A percentile compares a stretch with the other conserved stretches of the same genome.
phyloP scores from a whole-genome alignment of 495 filamentous ascomycete species.

The Glonium stellatum region DNA sequence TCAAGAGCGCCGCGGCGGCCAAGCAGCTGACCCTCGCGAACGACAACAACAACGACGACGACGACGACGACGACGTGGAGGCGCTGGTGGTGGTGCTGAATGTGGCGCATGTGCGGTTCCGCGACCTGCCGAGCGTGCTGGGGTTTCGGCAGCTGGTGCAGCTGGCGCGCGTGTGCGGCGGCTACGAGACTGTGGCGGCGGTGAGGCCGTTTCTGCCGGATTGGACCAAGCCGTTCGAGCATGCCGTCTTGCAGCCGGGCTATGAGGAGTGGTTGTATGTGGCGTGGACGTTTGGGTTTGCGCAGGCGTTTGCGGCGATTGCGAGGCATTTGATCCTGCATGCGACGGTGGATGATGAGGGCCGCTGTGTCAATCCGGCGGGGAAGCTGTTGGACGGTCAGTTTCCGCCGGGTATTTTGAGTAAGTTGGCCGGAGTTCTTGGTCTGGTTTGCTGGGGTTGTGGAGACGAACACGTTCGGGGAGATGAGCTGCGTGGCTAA shows the following conservation, averaged over 20 bases:
- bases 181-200: background rate
- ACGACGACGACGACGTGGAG: slow-evolving; percentile 1
- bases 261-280: slow-evolving; percentile 3
- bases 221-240: background rate
- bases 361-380: background rate
- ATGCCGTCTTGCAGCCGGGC: background rate
- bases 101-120: background rate
- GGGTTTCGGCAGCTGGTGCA: background rate
- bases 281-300: slow-evolving; percentile 2
- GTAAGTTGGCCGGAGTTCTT: background rate
- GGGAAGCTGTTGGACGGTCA: background rate
- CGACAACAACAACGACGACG: no score
- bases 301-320: background rate
- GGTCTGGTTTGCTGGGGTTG: background rate
- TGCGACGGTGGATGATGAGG: background rate
- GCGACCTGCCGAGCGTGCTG: background rate
- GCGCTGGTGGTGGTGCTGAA: background rate
- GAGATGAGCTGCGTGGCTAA: background rate
- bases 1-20: background rate
- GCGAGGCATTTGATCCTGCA: background rate
- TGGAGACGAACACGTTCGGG: background rate
- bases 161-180: background rate
- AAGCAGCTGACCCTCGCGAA: background rate
- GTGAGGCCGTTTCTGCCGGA: background rate
- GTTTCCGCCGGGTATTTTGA: background rate